phyloP scores from a whole-genome alignment of 805 yeast species.

The Priceomyces carsonii region DNA sequence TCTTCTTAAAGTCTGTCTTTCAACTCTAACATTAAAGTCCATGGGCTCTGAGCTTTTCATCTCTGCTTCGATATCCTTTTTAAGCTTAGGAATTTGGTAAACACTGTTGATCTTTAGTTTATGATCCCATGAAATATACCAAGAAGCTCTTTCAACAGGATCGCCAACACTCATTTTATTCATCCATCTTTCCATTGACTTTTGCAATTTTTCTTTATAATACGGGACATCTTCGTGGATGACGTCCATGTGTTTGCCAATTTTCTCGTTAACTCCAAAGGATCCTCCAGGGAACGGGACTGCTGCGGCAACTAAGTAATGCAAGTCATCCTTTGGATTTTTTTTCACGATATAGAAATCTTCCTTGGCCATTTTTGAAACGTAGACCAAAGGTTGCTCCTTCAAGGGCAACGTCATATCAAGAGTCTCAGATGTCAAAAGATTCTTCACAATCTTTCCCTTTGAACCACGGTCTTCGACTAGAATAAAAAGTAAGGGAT shows the following conservation, averaged over 20 bases:
- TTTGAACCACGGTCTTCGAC: slow-evolving; percentile 37
- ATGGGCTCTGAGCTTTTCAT: slow-evolving; percentile 42
- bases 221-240: slow-evolving; percentile 73
- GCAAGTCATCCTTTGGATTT: slow-evolving; percentile 53
- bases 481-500: slow-evolving; percentile 61
- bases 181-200: slow-evolving; percentile 76
- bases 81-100: slow-evolving; percentile 52
- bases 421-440: slow-evolving; percentile 59
- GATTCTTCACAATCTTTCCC: slow-evolving; percentile 57
- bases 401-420: slow-evolving; percentile 62
- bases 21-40: slow-evolving; percentile 67
- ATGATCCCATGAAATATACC: slow-evolving; percentile 77
- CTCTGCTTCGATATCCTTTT: slow-evolving; percentile 29
- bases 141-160: slow-evolving; percentile 73
- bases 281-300: slow-evolving; percentile 82
- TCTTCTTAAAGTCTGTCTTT: slow-evolving; percentile 69
- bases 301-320: slow-evolving; percentile 70
- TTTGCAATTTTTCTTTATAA: slow-evolving; percentile 62
- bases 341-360: slow-evolving; percentile 68
- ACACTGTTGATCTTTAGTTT: slow-evolving; percentile 57
- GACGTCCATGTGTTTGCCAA: slow-evolving; percentile 62
- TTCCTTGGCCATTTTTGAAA: slow-evolving; percentile 71
- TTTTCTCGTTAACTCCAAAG: slow-evolving; percentile 58
- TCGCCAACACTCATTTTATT: slow-evolving; percentile 57
- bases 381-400: slow-evolving; percentile 62